Base-by-base conservation (phyloP, 139 green algal species). In the Edaphochlamys debaryana region DNA sequence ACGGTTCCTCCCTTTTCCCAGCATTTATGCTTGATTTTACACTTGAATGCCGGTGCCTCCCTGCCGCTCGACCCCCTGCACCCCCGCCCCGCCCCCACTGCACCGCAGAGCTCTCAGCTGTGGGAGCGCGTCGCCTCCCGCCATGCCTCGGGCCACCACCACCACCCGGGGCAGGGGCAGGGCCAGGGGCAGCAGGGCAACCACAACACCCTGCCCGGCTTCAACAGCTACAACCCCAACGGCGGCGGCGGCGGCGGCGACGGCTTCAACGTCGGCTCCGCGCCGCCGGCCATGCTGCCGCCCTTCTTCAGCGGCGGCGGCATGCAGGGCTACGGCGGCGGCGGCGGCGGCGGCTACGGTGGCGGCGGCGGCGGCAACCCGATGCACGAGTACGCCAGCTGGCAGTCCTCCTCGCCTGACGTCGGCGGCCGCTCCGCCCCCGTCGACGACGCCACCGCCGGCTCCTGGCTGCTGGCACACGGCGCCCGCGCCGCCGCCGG, bases 341-440 rank as follows among this genome's bases (percentile, higher is more conserved):
- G 45, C 68, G 40, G 3, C 11, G 19, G 62, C 19, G 7, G 11
- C 40, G 23, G 45, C 68, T 22, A 17, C 11, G 19, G 62, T 6
- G 13, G 29, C 29, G 29, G 29, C 5, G 29, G 32, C 29, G 29
- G 6, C 7, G 62, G 29, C 29, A 7, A 6, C 62, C 29, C 36
- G 29, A 54, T 13, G 11, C 62, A 40, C n/a, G 78, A 41, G 5
- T 81, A 66, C 37, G n/a, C 50, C 60, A 52, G 48, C 25, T 84
- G 77, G 77, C 64, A 75, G 2, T 75, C 77, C 0, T 75, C 77
- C 48, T 75, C 77, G 4, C 42, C 52, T 38, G 68, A 63, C n/a
- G 15, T 71, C 29, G 41, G 42, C n/a, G 62, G 76, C 25, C 62
- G 63, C 7, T 66, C 42, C 41, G 63, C 76, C 37, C 45, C 63